Evolutionary conservation across 225 moss, liverwort and hornwort species (phyloP).

Genomic region (Sphagnum contortum): DNA sequence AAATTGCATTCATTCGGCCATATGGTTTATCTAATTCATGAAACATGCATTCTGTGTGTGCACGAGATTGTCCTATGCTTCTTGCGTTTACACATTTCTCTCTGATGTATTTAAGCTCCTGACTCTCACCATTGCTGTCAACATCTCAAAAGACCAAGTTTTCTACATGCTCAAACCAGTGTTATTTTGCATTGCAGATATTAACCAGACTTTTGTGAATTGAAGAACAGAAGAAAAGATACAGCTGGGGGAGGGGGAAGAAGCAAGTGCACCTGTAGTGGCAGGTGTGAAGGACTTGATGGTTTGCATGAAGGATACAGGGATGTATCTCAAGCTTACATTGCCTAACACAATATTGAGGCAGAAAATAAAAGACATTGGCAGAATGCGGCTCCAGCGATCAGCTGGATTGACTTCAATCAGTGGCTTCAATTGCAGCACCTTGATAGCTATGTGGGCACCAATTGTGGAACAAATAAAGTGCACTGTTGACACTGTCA

Average conservation of each 20-base stretch:
- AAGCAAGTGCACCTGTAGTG: conserved; percentile 41
- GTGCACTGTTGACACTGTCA: conserved; percentile 71
- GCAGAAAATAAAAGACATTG: conserved; percentile 74
- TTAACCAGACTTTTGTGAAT: too few species aligned
- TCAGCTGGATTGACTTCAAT: conserved; percentile 66
- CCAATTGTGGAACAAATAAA: conserved; percentile 64
- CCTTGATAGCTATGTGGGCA: conserved; percentile 44
- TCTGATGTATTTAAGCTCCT: too few species aligned
- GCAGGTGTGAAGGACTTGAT: conserved; percentile 85
- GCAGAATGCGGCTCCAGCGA: conserved; percentile 50
- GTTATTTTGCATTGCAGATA: too few species aligned
- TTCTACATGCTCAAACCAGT: too few species aligned
- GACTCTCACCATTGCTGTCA: too few species aligned
- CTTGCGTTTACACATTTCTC: too few species aligned
- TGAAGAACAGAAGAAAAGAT: too few species aligned
- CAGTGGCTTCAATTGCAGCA: conserved; percentile 58
- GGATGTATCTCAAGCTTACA: conserved; percentile 67
- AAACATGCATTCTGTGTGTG: too few species aligned
- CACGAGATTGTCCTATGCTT: too few species aligned
- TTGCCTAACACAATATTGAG: conserved; percentile 75
- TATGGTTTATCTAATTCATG: too few species aligned
- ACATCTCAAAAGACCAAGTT: too few species aligned
- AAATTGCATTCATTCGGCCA: too few species aligned
- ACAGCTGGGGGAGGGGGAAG: neutral
- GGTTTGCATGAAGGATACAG: conserved; percentile 86